A percentile compares a stretch with the other conserved stretches of the same genome.
Conservation (phyloP, 176 grass and related monocot genomes). For the Carex cristatella region DNA sequence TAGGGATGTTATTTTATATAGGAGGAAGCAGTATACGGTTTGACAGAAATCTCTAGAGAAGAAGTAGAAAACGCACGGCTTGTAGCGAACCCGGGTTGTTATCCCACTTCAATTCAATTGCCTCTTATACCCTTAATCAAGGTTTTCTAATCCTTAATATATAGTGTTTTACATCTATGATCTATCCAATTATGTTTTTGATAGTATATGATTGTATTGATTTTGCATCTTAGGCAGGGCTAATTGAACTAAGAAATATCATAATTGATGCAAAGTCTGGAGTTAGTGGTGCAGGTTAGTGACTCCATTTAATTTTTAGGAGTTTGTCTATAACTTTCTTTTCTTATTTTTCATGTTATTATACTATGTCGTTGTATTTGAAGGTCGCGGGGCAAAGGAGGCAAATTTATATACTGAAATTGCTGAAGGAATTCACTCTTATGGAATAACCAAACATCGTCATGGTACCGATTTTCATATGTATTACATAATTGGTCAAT, state of each 20-base stretch:
- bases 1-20: conserved; percentile 30
- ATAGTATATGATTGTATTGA: conserved; percentile 28
- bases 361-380: conserved; percentile 9
- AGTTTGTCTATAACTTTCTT: background rate
- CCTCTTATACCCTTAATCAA: conserved; percentile 88
- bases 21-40: conserved; percentile 84
- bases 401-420: conserved; percentile 98
- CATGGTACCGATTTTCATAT: conserved; percentile 53
- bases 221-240: conserved; percentile 44
- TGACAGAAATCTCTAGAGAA: conserved; percentile 81
- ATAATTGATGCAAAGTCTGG: conserved; percentile 99
- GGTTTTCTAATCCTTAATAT: conserved; percentile 27
- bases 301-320: background rate
- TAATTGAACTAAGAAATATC: conserved; percentile 78
- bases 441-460: conserved; percentile 84
- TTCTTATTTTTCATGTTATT: background rate
- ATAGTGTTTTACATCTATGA: conserved; percentile 5
- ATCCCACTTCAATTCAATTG: conserved; percentile 94
- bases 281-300: conserved; percentile 82
- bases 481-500: conserved; percentile 28
- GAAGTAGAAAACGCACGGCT: conserved; percentile 66
- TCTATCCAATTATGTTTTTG: conserved; percentile 15
- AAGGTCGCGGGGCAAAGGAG: conserved; percentile 98
- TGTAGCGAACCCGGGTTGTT: conserved; percentile 96
- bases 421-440: conserved; percentile 86